Conservation (phyloP, 2,329 filamentous ascomycete species). For the Sporothrix euskadiensis region DNA sequence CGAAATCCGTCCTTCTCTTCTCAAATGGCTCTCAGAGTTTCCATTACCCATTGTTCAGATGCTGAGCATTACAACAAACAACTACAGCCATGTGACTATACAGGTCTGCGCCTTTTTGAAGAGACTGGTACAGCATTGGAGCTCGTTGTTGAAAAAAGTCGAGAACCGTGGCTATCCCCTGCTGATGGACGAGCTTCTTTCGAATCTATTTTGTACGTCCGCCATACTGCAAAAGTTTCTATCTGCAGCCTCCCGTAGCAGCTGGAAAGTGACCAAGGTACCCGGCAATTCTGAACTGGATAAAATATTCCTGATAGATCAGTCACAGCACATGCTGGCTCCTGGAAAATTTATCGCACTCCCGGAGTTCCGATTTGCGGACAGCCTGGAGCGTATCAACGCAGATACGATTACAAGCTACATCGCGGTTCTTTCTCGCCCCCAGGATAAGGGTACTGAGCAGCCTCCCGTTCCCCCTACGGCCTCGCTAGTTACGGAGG, state of each 20-base stretch:
- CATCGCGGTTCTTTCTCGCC: not conserved
- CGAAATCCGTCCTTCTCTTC: slow-evolving; percentile 35
- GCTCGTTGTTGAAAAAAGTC: slow-evolving; percentile 35
- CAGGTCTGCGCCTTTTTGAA: slow-evolving; percentile 49
- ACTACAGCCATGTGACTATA: slow-evolving; percentile 33
- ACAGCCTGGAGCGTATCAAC: slow-evolving; percentile 32
- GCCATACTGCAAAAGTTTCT: slow-evolving; percentile 37
- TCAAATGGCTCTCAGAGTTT: slow-evolving; percentile 44
- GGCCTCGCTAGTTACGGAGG: too few relatives aligned
- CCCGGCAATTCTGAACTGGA: slow-evolving; percentile 30
- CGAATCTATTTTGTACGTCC: slow-evolving; percentile 38
- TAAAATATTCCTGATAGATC: slow-evolving; percentile 35
- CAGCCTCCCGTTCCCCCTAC: not conserved
- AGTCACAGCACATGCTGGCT: slow-evolving; percentile 21
- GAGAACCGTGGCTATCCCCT: slow-evolving; percentile 37
- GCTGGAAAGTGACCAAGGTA: slow-evolving; percentile 32
- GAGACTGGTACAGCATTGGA: slow-evolving; percentile 47
- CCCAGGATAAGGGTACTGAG: not conserved
- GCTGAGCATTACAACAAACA: slow-evolving; percentile 17
- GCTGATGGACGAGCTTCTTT: slow-evolving; percentile 41
- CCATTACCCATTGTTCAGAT: slow-evolving; percentile 36
- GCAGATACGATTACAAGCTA: slow-evolving; percentile 27
- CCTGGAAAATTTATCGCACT: not conserved
- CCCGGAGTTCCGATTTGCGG: not conserved
- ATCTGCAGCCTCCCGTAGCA: slow-evolving; percentile 36